Conservation (phyloP, 2,329 filamentous ascomycete species). For the Emergomyces orientalis region DNA sequence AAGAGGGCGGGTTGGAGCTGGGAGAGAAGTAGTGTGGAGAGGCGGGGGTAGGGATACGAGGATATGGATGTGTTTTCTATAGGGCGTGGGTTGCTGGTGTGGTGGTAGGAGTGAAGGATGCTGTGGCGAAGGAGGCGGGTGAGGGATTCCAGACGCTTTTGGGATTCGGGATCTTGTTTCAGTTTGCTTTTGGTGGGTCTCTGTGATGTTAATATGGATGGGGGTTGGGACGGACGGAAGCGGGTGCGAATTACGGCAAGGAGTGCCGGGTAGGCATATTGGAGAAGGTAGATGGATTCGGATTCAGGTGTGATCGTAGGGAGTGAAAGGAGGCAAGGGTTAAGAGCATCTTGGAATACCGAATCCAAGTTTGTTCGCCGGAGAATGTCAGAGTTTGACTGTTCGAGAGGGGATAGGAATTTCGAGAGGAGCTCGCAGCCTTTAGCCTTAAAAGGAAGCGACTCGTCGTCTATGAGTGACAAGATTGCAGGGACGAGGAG, state of each 20-base stretch:
- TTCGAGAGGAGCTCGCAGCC: constrained; percentile 31
- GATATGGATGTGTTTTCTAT: constrained; percentile 34
- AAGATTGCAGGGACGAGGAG: constrained; percentile 38
- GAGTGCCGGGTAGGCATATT: constrained; percentile 57
- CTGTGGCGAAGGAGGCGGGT: constrained; percentile 26
- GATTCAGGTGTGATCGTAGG: constrained; percentile 66
- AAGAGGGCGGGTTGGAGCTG: constrained; percentile 23
- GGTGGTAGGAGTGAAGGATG: constrained; percentile 32
- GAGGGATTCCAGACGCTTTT: constrained; percentile 19
- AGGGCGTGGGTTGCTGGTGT: constrained; percentile 40
- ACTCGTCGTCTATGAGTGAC: constrained; percentile 37
- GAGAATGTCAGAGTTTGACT: constrained; percentile 33
- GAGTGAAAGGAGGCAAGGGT: constrained; percentile 62
- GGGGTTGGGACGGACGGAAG: constrained; percentile 23
- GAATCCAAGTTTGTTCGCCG: constrained; percentile 36
- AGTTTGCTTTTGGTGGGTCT: constrained; percentile 11
- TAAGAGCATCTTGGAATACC: constrained; percentile 38
- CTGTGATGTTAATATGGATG: not conserved
- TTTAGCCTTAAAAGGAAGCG: constrained; percentile 27
- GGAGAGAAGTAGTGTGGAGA: constrained; percentile 39
- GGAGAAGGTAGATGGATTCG: constrained; percentile 58
- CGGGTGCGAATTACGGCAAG: constrained; percentile 46
- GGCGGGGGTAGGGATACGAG: constrained; percentile 36
- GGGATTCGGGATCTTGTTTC: constrained; percentile 14
- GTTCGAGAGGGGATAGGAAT: constrained; percentile 28